A percentile compares a stretch with the other conserved stretches of the same genome.
Evolutionary conservation across 345 rosid species (phyloP).

Genomic region (Noccaea bulbosa): DNA sequence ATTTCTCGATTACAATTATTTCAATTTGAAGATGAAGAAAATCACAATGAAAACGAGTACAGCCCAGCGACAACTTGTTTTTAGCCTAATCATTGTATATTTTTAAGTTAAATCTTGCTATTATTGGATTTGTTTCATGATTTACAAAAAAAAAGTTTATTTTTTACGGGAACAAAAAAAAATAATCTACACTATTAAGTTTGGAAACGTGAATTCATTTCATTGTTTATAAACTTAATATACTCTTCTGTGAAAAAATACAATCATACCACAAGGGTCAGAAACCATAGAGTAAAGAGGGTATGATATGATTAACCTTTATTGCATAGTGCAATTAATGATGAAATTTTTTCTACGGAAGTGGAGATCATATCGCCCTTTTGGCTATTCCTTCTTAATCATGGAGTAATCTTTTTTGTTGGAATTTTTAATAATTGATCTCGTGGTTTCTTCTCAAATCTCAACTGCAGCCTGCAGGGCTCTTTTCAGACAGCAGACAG

Average conservation of each 20-base stretch:
- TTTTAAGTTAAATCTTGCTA: not conserved
- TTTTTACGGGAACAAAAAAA: too few relatives aligned
- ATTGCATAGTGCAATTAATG: constrained; percentile 8
- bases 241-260: not conserved
- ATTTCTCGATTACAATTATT: not conserved
- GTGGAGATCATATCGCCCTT: constrained; percentile 22
- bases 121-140: not conserved
- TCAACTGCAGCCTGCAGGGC: too few relatives aligned
- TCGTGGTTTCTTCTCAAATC: constrained; percentile 13
- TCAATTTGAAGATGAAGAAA: not conserved
- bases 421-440: constrained; percentile 8
- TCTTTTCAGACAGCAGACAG: not conserved
- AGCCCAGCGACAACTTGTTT: constrained; percentile 26
- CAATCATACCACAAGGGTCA: constrained; percentile 7
- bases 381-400: constrained; percentile 9
- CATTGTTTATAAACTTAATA: too few relatives aligned
- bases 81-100: constrained; percentile 28
- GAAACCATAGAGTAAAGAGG: constrained; percentile 1
- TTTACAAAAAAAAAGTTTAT: not conserved
- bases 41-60: constrained; percentile 1
- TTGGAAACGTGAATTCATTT: constrained; percentile 5
- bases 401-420: constrained; percentile 4
- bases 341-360: constrained; percentile 25
- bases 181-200: not conserved
- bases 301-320: constrained; percentile 13